Evolutionary conservation across 2,329 filamentous ascomycete species (phyloP), one percentile per base, ranked within the genome.

Genomic region (Verticillium longisporum): DNA sequence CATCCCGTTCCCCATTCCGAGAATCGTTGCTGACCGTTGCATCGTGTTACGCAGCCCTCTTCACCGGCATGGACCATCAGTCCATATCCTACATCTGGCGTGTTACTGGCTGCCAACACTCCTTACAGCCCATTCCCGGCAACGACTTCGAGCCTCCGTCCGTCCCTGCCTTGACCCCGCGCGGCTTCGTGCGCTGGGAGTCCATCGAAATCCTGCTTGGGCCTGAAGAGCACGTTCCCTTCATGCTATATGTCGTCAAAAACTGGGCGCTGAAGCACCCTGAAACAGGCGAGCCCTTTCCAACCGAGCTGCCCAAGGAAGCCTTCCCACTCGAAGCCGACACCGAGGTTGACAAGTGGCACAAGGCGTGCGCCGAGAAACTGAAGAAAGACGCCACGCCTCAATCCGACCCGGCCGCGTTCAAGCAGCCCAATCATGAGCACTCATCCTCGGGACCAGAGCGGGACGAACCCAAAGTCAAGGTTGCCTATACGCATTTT

Each of bases 141-240:
- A 83, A 88, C 68, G 85, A 91, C 64, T 97, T 90, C 72, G 83
- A 83, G 3, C 80, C 87, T 0, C 95, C 94, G 0, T 87, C 84
- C 0, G 83, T 97, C 53, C 95, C 95, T 0, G 91, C 92, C 14
- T 78, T 99, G 61, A 96, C 94, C 38, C 80, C 83, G 0, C 85
- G 86, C 69, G 95, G 95, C 50, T 99, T 96, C 73, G 90, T 94
- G 54, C 88, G 91, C 72, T 99, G 94, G 94, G 89, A 97, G 77
- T 92, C 91, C 0, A 90, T 98, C 60, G 92, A 98, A 76, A 83
- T 97, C 26, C 79, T 98, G 38, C 83, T 98, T 1, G 90, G 88
- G 1, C 95, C 95, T 0, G 89, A 95, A 67, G 91, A 96, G 68
- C 93, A 98, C 76, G 89, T 92, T 1, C 86, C 86, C 0, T 94